phyloP scores from a whole-genome alignment of 1,139 yeast species.

The Sugiyamaella neomexicana region DNA sequence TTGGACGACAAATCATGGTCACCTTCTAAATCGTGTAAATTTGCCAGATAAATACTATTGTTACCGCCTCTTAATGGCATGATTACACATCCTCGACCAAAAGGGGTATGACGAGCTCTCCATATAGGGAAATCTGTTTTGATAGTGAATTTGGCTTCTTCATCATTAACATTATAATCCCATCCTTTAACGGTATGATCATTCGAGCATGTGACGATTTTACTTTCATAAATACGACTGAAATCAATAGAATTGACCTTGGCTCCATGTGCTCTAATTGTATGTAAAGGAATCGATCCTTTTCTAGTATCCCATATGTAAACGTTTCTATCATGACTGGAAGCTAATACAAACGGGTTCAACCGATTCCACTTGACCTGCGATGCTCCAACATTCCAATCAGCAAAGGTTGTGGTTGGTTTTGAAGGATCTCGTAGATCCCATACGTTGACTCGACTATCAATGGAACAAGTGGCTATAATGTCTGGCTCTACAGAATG shows the following conservation, averaged over 20 bases:
- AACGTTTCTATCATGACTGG: conserved; percentile 78
- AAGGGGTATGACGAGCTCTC: conserved; percentile 84
- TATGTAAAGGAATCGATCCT: conserved; percentile 72
- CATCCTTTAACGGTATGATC: conserved; percentile 86
- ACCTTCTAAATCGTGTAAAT: conserved; percentile 40
- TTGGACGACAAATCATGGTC: conserved; percentile 49
- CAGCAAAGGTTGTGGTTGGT: conserved; percentile 80
- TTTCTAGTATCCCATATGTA: conserved; percentile 86
- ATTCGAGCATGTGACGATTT: conserved; percentile 77
- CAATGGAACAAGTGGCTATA: conserved; percentile 92
- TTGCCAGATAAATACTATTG: conserved; percentile 68
- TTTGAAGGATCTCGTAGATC: conserved; percentile 75
- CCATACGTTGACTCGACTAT: conserved; percentile 85
- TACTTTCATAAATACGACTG: conserved; percentile 56
- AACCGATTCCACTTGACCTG: conserved; percentile 91
- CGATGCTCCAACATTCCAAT: conserved; percentile 92
- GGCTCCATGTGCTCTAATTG: conserved; percentile 71
- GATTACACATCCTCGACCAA: conserved; percentile 86
- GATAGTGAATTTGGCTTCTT: conserved; percentile 58
- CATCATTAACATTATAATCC: conserved; percentile 54
- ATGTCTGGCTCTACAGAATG: conserved; percentile 84
- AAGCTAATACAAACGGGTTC: conserved; percentile 75
- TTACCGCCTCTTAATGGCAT: conserved; percentile 90
- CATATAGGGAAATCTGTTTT: conserved; percentile 81
- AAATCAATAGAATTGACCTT: conserved; percentile 90